These are phyloP conservation scores for Backusella psychrophila DNA, from an alignment of 192 early-diverging fungal genomes.

Conservation along the genomic window DNA sequence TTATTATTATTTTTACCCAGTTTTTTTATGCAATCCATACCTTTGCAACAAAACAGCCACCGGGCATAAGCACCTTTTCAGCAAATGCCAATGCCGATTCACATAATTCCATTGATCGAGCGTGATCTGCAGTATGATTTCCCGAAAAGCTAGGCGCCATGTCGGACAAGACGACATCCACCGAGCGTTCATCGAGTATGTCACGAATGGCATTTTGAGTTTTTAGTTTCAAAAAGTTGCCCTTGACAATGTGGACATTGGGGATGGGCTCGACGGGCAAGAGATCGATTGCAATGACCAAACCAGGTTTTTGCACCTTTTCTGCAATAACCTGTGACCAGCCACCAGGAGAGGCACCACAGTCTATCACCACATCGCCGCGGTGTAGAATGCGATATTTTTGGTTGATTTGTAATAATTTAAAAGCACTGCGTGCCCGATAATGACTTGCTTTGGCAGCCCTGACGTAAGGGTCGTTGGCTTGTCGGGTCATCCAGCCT, in stretches of 20 bases:
- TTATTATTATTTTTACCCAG: not conserved
- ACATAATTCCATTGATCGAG: constrained; percentile 66
- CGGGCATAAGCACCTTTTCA: constrained; percentile 46
- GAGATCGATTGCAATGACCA: constrained; percentile 70
- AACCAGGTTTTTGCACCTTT: constrained; percentile 33
- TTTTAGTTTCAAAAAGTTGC: constrained; percentile 58
- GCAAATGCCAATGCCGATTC: constrained; percentile 66
- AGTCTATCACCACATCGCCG: constrained; percentile 47
- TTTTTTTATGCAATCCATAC: constrained; percentile 23
- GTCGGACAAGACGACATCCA: constrained; percentile 59
- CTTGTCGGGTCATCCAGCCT: constrained; percentile 65
- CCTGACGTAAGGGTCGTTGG: constrained; percentile 66
- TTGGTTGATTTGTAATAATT: constrained; percentile 59
- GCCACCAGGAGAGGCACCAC: constrained; percentile 74
- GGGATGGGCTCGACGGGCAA: constrained; percentile 67
- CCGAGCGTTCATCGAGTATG: constrained; percentile 35
- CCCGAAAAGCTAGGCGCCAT: constrained; percentile 86
- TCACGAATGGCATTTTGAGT: constrained; percentile 37
- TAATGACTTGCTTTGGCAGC: constrained; percentile 52
- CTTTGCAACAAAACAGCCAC: constrained; percentile 70
- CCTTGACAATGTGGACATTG: constrained; percentile 59
- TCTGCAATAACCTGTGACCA: constrained; percentile 73
- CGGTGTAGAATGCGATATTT: constrained; percentile 40
- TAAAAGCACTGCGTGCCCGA: constrained; percentile 75
- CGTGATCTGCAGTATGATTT: constrained; percentile 63